These are phyloP conservation scores for Voacanga thouarsii DNA, from an alignment of 257 asterid species.

Conservation along the genomic window DNA sequence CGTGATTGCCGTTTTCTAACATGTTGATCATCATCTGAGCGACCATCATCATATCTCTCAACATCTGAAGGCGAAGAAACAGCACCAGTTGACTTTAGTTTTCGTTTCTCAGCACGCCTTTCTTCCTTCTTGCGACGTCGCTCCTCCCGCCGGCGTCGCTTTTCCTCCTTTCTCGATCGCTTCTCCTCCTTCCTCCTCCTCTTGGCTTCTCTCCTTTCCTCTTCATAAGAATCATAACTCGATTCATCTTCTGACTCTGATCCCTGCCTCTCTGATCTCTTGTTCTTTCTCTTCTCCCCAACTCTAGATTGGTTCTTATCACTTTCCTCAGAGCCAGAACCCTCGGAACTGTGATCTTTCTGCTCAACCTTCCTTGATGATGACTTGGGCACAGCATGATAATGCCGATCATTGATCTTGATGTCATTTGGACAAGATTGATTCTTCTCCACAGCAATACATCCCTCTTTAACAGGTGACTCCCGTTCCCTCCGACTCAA, in stretches of 20 bases:
- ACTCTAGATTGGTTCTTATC: slow-evolving; percentile 39
- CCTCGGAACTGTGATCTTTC: slow-evolving; percentile 39
- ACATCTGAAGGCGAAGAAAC: slow-evolving; percentile 51
- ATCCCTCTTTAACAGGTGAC: slow-evolving; percentile 32
- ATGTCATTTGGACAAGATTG: slow-evolving; percentile 26
- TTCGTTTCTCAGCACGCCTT: slow-evolving; percentile 58
- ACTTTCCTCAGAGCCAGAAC: slow-evolving; percentile 50
- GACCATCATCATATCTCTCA: slow-evolving; percentile 30
- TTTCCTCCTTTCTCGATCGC: slow-evolving; percentile 66
- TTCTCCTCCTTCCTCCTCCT: slow-evolving; percentile 81
- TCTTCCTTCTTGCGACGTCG: slow-evolving; percentile 64
- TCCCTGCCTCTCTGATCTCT: slow-evolving; percentile 46
- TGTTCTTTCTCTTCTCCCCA: slow-evolving; percentile 64
- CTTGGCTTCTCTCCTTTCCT: slow-evolving; percentile 73
- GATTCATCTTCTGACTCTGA: slow-evolving; percentile 56
- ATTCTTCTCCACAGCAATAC: slow-evolving; percentile 40
- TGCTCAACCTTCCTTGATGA: slow-evolving; percentile 42
- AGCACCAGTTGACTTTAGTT: slow-evolving; percentile 49
- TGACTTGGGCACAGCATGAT: slow-evolving; percentile 32
- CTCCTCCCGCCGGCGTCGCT: slow-evolving; percentile 67
- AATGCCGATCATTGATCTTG: slow-evolving; percentile 27
- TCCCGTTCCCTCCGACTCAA: slow-evolving; percentile 39
- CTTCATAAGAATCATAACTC: slow-evolving; percentile 69
- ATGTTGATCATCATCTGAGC: slow-evolving; percentile 52
- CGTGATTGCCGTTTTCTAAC: slow-evolving; percentile 33